Percentiles rank a stretch among this genome's conserved stretches.
These are phyloP conservation scores for Proteromonas lacertae DNA, from an alignment of 352 stramenopile species.

Conservation along the genomic window DNA sequence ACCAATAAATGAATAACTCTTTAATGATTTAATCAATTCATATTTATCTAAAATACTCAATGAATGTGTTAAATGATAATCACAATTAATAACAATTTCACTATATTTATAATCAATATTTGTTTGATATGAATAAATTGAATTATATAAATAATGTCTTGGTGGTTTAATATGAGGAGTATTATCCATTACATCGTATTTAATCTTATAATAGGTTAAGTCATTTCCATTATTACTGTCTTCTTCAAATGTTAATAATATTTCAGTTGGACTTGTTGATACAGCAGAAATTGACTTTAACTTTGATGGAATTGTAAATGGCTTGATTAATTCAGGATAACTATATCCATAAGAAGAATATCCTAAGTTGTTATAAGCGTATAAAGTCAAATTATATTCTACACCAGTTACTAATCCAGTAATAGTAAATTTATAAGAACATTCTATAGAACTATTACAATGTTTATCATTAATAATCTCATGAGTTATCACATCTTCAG, in stretches of 20 bases:
- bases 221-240: slow-evolving; percentile 34
- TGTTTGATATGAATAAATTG: too few relatives aligned
- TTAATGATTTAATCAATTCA: too few relatives aligned
- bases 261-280: neutral
- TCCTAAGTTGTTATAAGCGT: slow-evolving; percentile 53
- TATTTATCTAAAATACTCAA: too few relatives aligned
- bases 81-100: too few relatives aligned
- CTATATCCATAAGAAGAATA: slow-evolving; percentile 29
- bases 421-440: slow-evolving; percentile 33
- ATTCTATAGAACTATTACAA: slow-evolving; percentile 31
- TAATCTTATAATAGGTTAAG: slow-evolving; percentile 54
- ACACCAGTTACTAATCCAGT: slow-evolving; percentile 24
- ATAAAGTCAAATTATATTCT: slow-evolving; percentile 45
- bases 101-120: too few relatives aligned
- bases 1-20: too few relatives aligned
- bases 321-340: slow-evolving; percentile 22
- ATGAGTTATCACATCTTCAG: slow-evolving; percentile 23
- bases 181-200: slow-evolving; percentile 61
- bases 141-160: too few relatives aligned
- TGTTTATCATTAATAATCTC: too few relatives aligned
- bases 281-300: slow-evolving; percentile 8
- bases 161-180: too few relatives aligned
- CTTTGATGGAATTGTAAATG: slow-evolving; percentile 26
- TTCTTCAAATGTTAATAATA: slow-evolving; percentile 10
- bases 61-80: too few relatives aligned